Evolutionary conservation across 2,329 filamentous ascomycete genomes (phyloP).

Genomic region (Myriosclerotinia duriaeana): DNA sequence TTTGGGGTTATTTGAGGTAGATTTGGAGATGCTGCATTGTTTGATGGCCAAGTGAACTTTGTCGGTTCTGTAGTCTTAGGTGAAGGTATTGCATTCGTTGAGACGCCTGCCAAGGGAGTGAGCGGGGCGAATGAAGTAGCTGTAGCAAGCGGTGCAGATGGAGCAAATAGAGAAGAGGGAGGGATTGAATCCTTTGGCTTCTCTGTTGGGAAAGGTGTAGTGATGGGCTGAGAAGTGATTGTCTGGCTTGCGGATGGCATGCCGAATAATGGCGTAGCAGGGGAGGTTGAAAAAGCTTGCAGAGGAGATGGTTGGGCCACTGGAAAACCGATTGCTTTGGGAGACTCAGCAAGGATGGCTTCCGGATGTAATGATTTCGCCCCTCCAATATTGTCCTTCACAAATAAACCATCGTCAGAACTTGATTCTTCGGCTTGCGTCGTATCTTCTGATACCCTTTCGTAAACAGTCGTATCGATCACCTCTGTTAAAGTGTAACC

Average conservation of each 20-base stretch:
- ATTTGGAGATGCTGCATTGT: not conserved
- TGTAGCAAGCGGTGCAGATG: not conserved
- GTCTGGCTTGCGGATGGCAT: not conserved
- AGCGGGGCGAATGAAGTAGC: not conserved
- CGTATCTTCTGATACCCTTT: constrained; percentile 33
- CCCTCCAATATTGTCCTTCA: constrained; percentile 29
- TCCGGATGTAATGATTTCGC: not conserved
- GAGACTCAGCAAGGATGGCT: not conserved
- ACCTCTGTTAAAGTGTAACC: constrained; percentile 52
- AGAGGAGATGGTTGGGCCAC: not conserved
- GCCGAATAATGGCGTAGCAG: constrained; percentile 7
- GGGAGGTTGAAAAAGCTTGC: not conserved
- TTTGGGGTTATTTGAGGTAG: not conserved
- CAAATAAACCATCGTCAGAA: constrained; percentile 41
- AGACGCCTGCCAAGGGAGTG: not conserved
- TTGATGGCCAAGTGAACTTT: constrained; percentile 18
- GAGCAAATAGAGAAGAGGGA: not conserved
- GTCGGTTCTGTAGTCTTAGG: constrained; percentile 2
- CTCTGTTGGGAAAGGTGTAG: not conserved
- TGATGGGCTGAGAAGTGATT: not conserved
- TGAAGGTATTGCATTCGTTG: not conserved
- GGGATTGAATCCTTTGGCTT: not conserved
- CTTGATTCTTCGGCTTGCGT: constrained; percentile 13
- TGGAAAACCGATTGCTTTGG: not conserved
- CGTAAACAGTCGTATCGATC: constrained; percentile 56